These are phyloP conservation scores for Cucumis cinereus DNA, from an alignment of 306 rosid genomes.

Conservation along the genomic window DNA sequence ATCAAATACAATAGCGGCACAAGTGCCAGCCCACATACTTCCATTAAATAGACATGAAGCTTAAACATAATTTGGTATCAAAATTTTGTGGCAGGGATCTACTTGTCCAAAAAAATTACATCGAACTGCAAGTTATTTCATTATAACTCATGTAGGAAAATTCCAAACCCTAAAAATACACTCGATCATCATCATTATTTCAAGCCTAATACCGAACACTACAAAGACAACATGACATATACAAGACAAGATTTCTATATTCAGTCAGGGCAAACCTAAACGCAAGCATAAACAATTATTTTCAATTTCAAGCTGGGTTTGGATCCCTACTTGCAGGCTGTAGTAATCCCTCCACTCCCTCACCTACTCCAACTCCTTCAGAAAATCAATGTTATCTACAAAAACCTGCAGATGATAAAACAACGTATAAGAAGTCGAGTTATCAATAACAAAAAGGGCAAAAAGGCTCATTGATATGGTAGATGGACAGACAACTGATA, in stretches of 20 bases:
- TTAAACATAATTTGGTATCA: not conserved
- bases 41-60: too few species aligned
- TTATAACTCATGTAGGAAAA: not conserved
- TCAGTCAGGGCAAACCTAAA: not conserved
- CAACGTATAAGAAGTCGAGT: not conserved
- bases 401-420: constrained; percentile 51
- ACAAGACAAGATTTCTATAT: not conserved
- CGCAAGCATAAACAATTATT: constrained; percentile 5
- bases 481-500: too few species aligned
- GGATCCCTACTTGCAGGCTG: constrained; percentile 12
- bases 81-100: not conserved
- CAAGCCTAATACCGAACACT: not conserved
- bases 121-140: not conserved
- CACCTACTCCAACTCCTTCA: constrained; percentile 59
- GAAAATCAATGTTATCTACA: constrained; percentile 79
- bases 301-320: constrained; percentile 11
- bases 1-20: too few species aligned
- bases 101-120: not conserved
- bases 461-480: too few species aligned
- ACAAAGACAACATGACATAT: not conserved
- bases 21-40: too few species aligned
- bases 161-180: not conserved
- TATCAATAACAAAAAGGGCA: too few species aligned
- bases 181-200: not conserved
- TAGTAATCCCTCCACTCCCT: not conserved